A percentile compares a stretch with the other conserved stretches of the same genome.
Conservation (phyloP, 768 basidiomycete genomes). For the Agrocybe chaxingu region DNA sequence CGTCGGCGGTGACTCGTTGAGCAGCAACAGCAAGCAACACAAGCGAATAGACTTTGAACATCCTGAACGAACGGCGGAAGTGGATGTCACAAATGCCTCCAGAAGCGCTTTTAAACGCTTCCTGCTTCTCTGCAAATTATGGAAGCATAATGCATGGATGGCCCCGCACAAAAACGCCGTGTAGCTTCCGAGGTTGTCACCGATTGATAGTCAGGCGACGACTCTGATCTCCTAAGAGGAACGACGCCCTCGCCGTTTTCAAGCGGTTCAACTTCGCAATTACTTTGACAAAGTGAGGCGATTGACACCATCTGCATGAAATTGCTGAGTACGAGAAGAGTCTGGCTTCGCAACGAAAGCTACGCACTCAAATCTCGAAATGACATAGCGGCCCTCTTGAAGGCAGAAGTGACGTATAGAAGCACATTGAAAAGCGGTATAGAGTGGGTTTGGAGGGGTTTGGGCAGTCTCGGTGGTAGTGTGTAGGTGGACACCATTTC, state of each 20-base stretch:
- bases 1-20: conserved; percentile 13
- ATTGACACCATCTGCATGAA: too few relatives aligned
- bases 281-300: background rate
- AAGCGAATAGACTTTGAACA: conserved; percentile 21
- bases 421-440: too few relatives aligned
- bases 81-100: background rate
- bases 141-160: background rate
- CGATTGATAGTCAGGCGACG: background rate
- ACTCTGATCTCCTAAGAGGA: background rate
- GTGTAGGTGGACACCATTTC: too few relatives aligned
- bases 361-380: too few relatives aligned
- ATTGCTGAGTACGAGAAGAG: too few relatives aligned
- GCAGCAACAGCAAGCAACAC: conserved; percentile 22
- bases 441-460: too few relatives aligned
- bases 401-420: too few relatives aligned
- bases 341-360: too few relatives aligned
- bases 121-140: background rate
- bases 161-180: background rate
- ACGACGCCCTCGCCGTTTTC: background rate
- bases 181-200: background rate
- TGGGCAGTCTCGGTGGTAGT: too few relatives aligned
- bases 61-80: background rate
- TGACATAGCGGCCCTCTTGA: too few relatives aligned
- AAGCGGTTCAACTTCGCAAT: background rate
- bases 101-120: background rate